A percentile compares a stretch with the other conserved stretches of the same genome.
Evolutionary conservation across 345 rosid genomes (phyloP).

Genomic region (Lumnitzera racemosa): DNA sequence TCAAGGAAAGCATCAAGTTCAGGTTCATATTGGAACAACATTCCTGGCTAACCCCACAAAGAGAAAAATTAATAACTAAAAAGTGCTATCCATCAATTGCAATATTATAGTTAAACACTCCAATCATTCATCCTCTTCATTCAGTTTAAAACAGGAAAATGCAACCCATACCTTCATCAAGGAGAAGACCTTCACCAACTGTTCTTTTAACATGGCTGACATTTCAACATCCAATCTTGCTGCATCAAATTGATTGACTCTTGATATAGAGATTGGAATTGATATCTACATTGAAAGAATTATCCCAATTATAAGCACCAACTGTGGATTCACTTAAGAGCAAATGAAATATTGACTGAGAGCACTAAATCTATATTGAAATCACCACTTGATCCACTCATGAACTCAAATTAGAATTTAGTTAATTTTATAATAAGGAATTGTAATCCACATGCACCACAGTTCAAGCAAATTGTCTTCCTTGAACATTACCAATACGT

Average conservation of each 20-base stretch:
- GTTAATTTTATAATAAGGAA: no score
- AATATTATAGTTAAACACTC: background rate
- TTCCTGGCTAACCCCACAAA: conserved; percentile 81
- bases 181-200: conserved; percentile 86
- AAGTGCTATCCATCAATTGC: background rate
- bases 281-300: conserved; percentile 31
- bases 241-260: conserved; percentile 97
- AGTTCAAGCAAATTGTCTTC: no score
- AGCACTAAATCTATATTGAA: no score
- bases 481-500: no score
- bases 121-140: no score
- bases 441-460: no score
- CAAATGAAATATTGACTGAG: no score
- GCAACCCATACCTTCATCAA: conserved; percentile 60
- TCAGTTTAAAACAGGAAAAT: background rate
- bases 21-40: conserved; percentile 98
- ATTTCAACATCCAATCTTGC: conserved; percentile 89
- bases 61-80: conserved; percentile 19
- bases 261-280: conserved; percentile 65
- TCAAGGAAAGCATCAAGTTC: conserved; percentile 98
- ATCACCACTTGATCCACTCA: no score
- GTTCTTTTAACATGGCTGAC: conserved; percentile 97
- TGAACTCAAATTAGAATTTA: no score
- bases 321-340: background rate
- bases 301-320: background rate